Conservation (phyloP, 1,139 yeast species). For the Zygosaccharomyces sapae region DNA sequence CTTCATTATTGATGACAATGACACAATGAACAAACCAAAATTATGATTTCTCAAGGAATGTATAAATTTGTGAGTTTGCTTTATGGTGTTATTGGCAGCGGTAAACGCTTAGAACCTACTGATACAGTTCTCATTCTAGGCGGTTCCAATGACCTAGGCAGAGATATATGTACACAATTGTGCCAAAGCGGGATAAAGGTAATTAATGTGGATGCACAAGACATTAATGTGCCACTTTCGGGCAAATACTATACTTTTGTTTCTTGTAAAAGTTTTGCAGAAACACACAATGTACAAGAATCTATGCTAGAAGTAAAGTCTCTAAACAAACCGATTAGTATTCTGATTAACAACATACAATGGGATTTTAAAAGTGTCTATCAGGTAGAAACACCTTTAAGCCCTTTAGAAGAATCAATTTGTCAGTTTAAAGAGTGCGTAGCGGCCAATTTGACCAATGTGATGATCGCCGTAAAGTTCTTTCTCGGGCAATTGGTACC, state of each 20-base stretch:
- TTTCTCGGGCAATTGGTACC: slow-evolving; percentile 20
- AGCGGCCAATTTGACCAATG: slow-evolving; percentile 22
- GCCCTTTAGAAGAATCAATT: slow-evolving; percentile 9
- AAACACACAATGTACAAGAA: slow-evolving; percentile 10
- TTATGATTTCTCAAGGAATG: slow-evolving; percentile 11
- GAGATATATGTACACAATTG: slow-evolving; percentile 10
- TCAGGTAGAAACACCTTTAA: not conserved
- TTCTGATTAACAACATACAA: slow-evolving; percentile 27
- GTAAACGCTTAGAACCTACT: slow-evolving; percentile 10
- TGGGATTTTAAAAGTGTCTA: slow-evolving; percentile 15
- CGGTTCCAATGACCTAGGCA: slow-evolving; percentile 19
- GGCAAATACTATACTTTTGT: slow-evolving; percentile 16
- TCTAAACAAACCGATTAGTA: slow-evolving; percentile 11
- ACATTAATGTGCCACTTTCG: slow-evolving; percentile 8
- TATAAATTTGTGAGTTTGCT: slow-evolving; percentile 8
- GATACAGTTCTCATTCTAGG: slow-evolving; percentile 19
- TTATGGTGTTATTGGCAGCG: slow-evolving; percentile 14
- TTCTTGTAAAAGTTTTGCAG: slow-evolving; percentile 16
- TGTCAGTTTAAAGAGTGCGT: slow-evolving; percentile 13
- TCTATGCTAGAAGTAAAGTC: slow-evolving; percentile 12
- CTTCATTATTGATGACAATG: not conserved
- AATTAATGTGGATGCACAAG: slow-evolving; percentile 11
- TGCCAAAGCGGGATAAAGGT: slow-evolving; percentile 7
- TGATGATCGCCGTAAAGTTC: slow-evolving; percentile 25
- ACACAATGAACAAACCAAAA: slow-evolving; percentile 1